Evolutionary conservation across 78 protist genomes (phyloP), one percentile per base, ranked within the genome.

Genomic region (Bigelowiella natans): DNA sequence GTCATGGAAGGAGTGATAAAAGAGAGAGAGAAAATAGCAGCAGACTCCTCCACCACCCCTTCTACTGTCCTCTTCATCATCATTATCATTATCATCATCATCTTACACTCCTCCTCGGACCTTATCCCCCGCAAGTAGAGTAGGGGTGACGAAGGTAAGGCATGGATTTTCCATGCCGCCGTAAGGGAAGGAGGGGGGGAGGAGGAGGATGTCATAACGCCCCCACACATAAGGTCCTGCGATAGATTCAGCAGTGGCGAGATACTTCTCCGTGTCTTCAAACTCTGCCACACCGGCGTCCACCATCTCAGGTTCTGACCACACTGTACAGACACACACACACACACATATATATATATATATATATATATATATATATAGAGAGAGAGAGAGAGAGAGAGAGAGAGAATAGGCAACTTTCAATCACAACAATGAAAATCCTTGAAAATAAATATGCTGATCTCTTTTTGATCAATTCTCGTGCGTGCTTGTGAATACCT

Each of bases 121-220:
- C 73, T 51, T 51, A 51, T 51, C 73, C 30, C 94, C 94, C 31
- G 94, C 94, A 38, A 93, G 88, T 29, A 93, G 89, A 39, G 94
- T 93, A 29, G 94, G 94, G 29, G 94, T 93, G 36, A 82, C 89
- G 82, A 93, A 93, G 84, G 94, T 93, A 37, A 93, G 87, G 91
- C 91, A 88, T 2, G 94, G 94, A 63, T 93, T 93, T 86, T 91
- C 91, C 90, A 34, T 34, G n/a, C 64, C 89, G 29, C 90, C 90
- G 39, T 82, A 91, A 38, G 93, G 93, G 64, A 91, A 91, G 31
- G 90, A 85, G 0, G 92, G 92, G 28, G 94, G 94, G 36, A 92
- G 2, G 83, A 39, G 37, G 39, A 92, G 92, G 31, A 89, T n/a
- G 82, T 89, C 94, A 88, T 89, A 89, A 11, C 73, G 7, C 18